Percentiles rank a stretch among this genome's conserved stretches.
phyloP scores from a whole-genome alignment of 208 protist species.

The Trypanosomatidae sp. region DNA sequence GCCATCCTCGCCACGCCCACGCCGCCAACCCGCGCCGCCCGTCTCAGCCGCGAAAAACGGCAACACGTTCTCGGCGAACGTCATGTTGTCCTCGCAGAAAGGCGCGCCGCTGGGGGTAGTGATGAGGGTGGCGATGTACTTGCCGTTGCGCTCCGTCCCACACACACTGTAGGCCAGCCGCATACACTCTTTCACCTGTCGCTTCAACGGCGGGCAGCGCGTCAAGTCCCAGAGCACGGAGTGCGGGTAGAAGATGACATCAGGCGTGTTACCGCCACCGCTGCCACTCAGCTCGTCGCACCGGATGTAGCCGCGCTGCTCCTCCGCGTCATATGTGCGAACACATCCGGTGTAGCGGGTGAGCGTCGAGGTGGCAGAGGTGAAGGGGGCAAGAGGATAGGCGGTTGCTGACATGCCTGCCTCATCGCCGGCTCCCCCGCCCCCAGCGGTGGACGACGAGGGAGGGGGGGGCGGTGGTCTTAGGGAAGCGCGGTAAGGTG shows the following conservation, averaged over 20 bases:
- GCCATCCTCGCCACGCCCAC: constrained; percentile 25
- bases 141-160: constrained; percentile 45
- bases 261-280: constrained; percentile 15
- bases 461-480: neutral
- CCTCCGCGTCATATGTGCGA: constrained; percentile 63
- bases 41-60: constrained; percentile 17
- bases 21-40: constrained; percentile 3
- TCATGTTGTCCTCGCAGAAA: constrained; percentile 43
- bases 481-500: neutral
- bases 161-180: constrained; percentile 62
- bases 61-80: constrained; percentile 40
- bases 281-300: constrained; percentile 39
- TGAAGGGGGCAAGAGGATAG: neutral
- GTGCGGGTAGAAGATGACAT: constrained; percentile 58
- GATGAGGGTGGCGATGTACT: constrained; percentile 73
- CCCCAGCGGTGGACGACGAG: neutral
- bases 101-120: constrained; percentile 52
- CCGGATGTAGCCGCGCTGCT: constrained; percentile 66
- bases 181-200: constrained; percentile 50
- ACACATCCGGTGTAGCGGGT: constrained; percentile 60
- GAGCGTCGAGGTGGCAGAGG: constrained; percentile 10
- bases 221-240: constrained; percentile 62
- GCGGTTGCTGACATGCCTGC: neutral
- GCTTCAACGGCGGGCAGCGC: constrained; percentile 29
- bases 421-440: neutral